phyloP scores from a whole-genome alignment of 805 yeast species.

The Candida boleticola region DNA sequence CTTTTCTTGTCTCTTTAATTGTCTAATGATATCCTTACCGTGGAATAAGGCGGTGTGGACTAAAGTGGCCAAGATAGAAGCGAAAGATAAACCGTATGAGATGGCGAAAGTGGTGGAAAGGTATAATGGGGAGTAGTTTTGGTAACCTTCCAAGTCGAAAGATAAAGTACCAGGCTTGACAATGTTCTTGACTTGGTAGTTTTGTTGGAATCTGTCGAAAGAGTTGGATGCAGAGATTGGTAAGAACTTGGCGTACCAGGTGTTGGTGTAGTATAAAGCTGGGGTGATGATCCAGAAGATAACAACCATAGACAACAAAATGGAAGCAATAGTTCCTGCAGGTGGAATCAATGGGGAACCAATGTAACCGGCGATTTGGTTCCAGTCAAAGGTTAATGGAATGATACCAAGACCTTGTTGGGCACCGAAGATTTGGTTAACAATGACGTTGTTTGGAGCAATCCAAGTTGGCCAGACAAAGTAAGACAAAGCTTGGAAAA shows the following conservation, averaged over 20 bases:
- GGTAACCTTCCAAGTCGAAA: slow-evolving; percentile 48
- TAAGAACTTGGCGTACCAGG: slow-evolving; percentile 57
- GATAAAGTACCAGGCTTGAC: slow-evolving; percentile 33
- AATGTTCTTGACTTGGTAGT: slow-evolving; percentile 51
- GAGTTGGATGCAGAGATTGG: slow-evolving; percentile 51
- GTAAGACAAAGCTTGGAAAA: slow-evolving; percentile 56
- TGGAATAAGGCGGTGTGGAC: slow-evolving; percentile 56
- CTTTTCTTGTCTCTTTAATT: slow-evolving; percentile 25
- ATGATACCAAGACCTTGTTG: slow-evolving; percentile 59
- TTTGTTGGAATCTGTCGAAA: slow-evolving; percentile 49
- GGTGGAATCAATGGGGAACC: slow-evolving; percentile 70
- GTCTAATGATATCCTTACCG: slow-evolving; percentile 46
- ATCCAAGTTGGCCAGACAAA: slow-evolving; percentile 71
- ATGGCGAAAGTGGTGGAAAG: slow-evolving; percentile 53
- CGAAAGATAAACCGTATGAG: slow-evolving; percentile 58
- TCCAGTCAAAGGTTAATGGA: slow-evolving; percentile 72
- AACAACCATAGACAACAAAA: slow-evolving; percentile 22
- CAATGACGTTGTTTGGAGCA: slow-evolving; percentile 53
- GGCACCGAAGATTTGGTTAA: slow-evolving; percentile 65
- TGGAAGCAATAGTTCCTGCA: slow-evolving; percentile 45
- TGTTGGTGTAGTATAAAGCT: slow-evolving; percentile 51
- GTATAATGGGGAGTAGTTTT: slow-evolving; percentile 62
- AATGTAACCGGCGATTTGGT: slow-evolving; percentile 52
- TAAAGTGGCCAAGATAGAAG: slow-evolving; percentile 60
- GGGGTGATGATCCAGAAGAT: slow-evolving; percentile 54